Percentiles rank a stretch among this genome's conserved stretches.
phyloP scores from a whole-genome alignment of 139 green algal genomes.

The Mesotaenium endlicherianum region DNA sequence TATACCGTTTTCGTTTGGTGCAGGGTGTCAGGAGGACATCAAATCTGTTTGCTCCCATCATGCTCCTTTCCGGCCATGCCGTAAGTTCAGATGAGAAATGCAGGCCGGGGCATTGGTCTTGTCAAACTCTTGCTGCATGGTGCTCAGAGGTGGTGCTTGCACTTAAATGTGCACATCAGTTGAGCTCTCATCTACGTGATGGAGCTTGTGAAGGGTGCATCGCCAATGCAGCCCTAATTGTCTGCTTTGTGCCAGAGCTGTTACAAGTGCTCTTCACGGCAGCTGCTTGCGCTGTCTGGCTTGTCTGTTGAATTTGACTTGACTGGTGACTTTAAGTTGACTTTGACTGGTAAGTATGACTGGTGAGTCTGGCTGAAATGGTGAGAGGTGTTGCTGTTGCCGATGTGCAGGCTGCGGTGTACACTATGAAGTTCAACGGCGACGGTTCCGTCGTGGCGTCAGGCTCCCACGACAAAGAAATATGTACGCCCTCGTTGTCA shows the following conservation, averaged over 20 bases:
- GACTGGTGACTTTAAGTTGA: no score
- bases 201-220: not conserved
- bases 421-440: conserved; percentile 77
- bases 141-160: not conserved
- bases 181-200: not conserved
- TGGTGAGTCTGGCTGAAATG: no score
- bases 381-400: no score
- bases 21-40: conserved; percentile 34
- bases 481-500: conserved; percentile 37
- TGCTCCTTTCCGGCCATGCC: conserved; percentile 45
- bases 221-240: not conserved
- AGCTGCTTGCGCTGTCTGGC: not conserved
- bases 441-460: conserved; percentile 76
- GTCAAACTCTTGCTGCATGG: not conserved
- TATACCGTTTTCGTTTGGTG: no score
- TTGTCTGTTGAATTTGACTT: no score
- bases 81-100: conserved; percentile 17
- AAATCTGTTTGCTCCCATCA: conserved; percentile 39
- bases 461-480: conserved; percentile 74
- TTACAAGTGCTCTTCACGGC: not conserved
- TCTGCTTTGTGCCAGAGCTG: not conserved
- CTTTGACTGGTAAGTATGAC: no score
- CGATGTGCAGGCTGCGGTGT: conserved; percentile 66
- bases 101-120: not conserved
- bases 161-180: not conserved